Evolutionary conservation across 495 filamentous ascomycete species (phyloP).

Genomic region (Stereocaulon alpinum): DNA sequence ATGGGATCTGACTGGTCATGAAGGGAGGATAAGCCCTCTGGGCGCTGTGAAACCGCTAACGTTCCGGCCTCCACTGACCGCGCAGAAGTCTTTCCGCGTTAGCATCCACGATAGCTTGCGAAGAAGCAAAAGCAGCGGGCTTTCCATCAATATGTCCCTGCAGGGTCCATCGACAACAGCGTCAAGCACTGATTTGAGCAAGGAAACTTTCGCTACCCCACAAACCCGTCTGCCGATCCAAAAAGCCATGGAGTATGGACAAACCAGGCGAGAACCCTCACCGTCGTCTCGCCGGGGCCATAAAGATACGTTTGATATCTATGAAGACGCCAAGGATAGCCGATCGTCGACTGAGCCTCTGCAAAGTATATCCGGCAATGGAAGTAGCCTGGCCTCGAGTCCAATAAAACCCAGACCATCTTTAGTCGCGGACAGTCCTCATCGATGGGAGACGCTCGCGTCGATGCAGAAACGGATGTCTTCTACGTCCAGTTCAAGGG

Average conservation of each 20-base stretch:
- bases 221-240: background rate
- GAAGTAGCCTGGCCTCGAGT: background rate
- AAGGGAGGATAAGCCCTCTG: conserved; percentile 1
- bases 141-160: conserved; percentile 18
- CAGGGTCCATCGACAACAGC: conserved; percentile 4
- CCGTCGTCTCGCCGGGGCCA: conserved; percentile 7
- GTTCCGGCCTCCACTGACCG: conserved; percentile 8
- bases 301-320: conserved; percentile 4
- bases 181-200: background rate
- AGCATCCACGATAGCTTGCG: conserved; percentile 18
- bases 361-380: conserved; percentile 17
- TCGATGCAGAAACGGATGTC: conserved; percentile 1
- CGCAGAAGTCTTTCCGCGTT: conserved; percentile 13
- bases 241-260: background rate
- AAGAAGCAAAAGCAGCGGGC: conserved; percentile 18
- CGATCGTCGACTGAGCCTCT: conserved; percentile 16
- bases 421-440: conserved; percentile 11
- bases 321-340: conserved; percentile 13
- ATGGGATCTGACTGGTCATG: background rate
- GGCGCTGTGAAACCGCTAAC: background rate
- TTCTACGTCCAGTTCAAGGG: conserved; percentile 8
- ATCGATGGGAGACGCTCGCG: conserved; percentile 5
- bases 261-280: background rate
- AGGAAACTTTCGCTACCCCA: background rate
- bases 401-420: background rate